Base-by-base conservation (phyloP, 306 rosid genomes). In the Cicer arietinum region DNA sequence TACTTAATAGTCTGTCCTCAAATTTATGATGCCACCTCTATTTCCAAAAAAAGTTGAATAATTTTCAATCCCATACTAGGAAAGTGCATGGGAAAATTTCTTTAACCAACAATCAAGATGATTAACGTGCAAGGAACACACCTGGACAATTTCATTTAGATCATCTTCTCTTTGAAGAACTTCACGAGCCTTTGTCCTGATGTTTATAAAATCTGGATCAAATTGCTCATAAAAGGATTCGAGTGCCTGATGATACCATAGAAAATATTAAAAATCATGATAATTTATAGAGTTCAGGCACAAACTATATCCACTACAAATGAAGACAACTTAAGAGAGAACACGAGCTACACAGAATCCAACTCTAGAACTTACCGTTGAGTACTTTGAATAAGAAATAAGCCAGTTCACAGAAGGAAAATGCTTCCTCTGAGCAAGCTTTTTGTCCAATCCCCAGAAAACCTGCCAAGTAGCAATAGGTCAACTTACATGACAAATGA, bases 351-450 rank as follows among this genome's bases (percentile, higher is more conserved):
- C 52, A 57, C 18, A 44, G 60, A 51, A 76, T 65, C 62, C 81
- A 65, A 70, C 53, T 52, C 16, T 73, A 48, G 65, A 73, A 82
- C 91, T 85, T 79, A 95, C 99, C 67, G 89, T 30, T 25, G 99
- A 89, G 84, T 95, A 95, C 78, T 95, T 95, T 6, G 99, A 95
- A 85, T 95, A 95, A 14, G 99, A 95, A 67, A 95, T 92, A 77
- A 95, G 99, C 99, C 99, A 95, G 87, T 95, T 95, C 53, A 95
- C 99, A 71, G 99, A 92, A 69, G 99, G 99, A 80, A 95, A 95
- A 77, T 95, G 99, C 88, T 95, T 95, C 85, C 99, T 92, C 89
- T 95, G 99, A 48, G 99, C 99, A 86, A 95, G 98, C 78, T 95
- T 95, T 80, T 95, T 95, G 83, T 95, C 99, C 84, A 95, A 81